Percentiles rank a stretch among this genome's conserved stretches.
Evolutionary conservation across 306 rosid species (phyloP).

Genomic region (Astragalus membranaceus): DNA sequence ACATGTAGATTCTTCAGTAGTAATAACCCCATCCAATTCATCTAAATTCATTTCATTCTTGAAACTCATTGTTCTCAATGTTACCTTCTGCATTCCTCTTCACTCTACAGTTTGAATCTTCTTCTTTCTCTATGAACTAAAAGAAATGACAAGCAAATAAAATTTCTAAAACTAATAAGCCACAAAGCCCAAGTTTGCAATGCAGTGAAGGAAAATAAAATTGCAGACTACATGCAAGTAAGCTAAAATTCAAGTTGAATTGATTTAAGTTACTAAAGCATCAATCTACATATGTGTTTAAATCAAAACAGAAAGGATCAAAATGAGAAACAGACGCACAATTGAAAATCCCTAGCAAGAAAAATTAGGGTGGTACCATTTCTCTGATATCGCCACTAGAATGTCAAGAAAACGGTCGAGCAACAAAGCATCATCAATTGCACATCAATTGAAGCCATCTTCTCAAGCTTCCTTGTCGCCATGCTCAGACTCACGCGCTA

Average conservation of each 20-base stretch:
- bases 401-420: conserved; percentile 90
- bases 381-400: conserved; percentile 86
- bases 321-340: conserved; percentile 9
- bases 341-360: neutral
- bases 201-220: neutral
- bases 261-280: neutral
- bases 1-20: conserved; percentile 30
- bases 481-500: neutral
- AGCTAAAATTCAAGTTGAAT: neutral
- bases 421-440: conserved; percentile 87
- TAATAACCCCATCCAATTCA: no score
- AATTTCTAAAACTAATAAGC: conserved; percentile 15
- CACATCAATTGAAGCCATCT: conserved; percentile 95
- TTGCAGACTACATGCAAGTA: neutral
- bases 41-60: conserved; percentile 18
- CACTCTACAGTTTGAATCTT: conserved; percentile 21
- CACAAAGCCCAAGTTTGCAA: neutral
- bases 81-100: conserved; percentile 30
- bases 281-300: conserved; percentile 14
- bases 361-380: conserved; percentile 40
- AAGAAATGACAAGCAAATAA: conserved; percentile 23
- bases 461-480: conserved; percentile 63
- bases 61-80: conserved; percentile 33
- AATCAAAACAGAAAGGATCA: neutral
- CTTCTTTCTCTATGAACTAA: conserved; percentile 10